Percentiles rank a stretch among this genome's conserved stretches.
These are phyloP conservation scores for Picochlorum sp. DNA, from an alignment of 139 green algal genomes.

Conservation along the genomic window DNA sequence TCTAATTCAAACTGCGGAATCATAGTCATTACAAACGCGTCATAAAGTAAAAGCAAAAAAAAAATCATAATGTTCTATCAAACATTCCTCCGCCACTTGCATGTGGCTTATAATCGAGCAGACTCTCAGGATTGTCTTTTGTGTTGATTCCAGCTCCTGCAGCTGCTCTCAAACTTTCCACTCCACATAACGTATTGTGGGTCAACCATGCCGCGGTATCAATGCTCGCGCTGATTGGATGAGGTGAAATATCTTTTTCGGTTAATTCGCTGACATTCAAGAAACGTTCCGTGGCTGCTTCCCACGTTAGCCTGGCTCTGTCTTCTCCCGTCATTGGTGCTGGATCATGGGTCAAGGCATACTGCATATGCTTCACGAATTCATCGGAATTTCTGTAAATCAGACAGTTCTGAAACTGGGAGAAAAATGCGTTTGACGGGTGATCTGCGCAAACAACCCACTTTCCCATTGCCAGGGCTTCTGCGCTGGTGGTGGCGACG, in stretches of 20 bases:
- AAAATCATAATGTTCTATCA: conserved; percentile 26
- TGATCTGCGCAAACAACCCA: conserved; percentile 91
- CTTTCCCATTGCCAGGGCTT: conserved; percentile 98
- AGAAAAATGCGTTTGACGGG: conserved; percentile 92
- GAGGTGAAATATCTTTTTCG: conserved; percentile 34
- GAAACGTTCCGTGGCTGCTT: conserved; percentile 92
- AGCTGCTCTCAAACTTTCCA: conserved; percentile 48
- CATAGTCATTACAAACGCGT: too few species aligned
- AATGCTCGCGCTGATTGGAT: conserved; percentile 19
- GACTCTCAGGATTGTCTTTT: conserved; percentile 50
- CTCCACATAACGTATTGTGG: conserved; percentile 50
- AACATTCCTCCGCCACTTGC: conserved; percentile 52
- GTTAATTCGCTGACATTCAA: conserved; percentile 69
- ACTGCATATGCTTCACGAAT: conserved; percentile 69
- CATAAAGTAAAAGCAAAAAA: background rate
- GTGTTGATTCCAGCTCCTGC: conserved; percentile 63
- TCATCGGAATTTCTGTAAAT: conserved; percentile 66
- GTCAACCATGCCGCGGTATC: conserved; percentile 52
- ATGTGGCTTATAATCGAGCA: conserved; percentile 51
- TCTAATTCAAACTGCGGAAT: too few species aligned
- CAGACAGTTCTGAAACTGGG: conserved; percentile 75
- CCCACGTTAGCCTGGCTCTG: conserved; percentile 80
- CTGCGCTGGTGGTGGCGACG: conserved; percentile 94
- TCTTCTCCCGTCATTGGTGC: conserved; percentile 66
- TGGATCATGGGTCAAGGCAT: conserved; percentile 60